Conservation (phyloP, 129 eudicot genomes). For the Silybum marianum region DNA sequence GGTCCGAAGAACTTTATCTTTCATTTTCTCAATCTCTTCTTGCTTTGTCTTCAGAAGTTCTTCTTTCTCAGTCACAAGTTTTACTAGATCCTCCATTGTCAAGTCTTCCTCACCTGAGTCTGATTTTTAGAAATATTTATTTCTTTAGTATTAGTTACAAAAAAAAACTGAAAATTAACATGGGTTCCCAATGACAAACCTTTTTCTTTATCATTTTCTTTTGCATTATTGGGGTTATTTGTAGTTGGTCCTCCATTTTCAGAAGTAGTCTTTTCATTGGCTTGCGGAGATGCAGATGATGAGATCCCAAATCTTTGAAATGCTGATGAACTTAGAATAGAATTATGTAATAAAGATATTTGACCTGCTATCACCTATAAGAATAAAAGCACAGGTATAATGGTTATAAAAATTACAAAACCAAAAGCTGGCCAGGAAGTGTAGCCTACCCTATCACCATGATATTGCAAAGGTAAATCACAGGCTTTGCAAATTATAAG, state of each 20-base stretch:
- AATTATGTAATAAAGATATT: constrained; percentile 42
- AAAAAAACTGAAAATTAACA: constrained; percentile 16
- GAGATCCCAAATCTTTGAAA: constrained; percentile 61
- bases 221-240: constrained; percentile 26
- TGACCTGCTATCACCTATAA: constrained; percentile 49
- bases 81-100: constrained; percentile 69
- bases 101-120: constrained; percentile 59
- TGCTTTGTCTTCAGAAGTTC: constrained; percentile 50
- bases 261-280: constrained; percentile 48
- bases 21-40: constrained; percentile 59
- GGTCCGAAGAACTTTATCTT: constrained; percentile 72
- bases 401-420: background rate
- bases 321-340: constrained; percentile 30
- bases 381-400: background rate
- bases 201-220: constrained; percentile 53
- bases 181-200: constrained; percentile 35
- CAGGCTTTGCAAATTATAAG: background rate
- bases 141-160: constrained; percentile 19
- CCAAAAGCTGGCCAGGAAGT: background rate
- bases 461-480: background rate
- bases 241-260: constrained; percentile 36
- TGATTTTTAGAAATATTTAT: constrained; percentile 31
- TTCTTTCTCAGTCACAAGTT: constrained; percentile 71
- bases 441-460: background rate
- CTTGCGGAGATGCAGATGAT: constrained; percentile 68